These are phyloP conservation scores for Debaryomyces hansenii DNA, from an alignment of 805 yeast genomes.

Conservation along the genomic window DNA sequence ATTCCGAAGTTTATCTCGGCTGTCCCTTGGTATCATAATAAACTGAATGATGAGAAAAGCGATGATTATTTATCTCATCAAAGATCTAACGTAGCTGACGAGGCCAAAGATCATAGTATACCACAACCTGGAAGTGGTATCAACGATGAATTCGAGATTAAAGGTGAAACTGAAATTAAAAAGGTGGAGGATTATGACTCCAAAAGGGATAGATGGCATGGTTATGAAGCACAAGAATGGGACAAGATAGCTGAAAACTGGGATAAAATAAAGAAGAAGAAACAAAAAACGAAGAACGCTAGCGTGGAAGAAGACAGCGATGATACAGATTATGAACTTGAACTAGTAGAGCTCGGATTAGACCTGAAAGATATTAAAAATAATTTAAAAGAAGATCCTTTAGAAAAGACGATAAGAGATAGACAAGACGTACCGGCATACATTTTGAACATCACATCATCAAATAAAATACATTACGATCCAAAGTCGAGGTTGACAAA, in stretches of 20 bases:
- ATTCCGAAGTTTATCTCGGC: conserved; percentile 41
- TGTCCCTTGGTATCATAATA: conserved; percentile 40
- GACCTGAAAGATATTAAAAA: conserved; percentile 20
- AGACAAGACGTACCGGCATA: conserved; percentile 72
- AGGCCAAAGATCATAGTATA: conserved; percentile 45
- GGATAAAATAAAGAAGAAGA: conserved; percentile 32
- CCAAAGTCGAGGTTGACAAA: conserved; percentile 49
- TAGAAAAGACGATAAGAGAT: conserved; percentile 54
- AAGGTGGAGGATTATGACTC: conserved; percentile 55
- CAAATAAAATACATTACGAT: conserved; percentile 46
- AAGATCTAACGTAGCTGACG: conserved; percentile 29
- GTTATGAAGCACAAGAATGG: conserved; percentile 67
- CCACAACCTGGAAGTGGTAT: conserved; percentile 61
- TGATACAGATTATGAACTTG: conserved; percentile 42
- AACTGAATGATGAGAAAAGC: conserved; percentile 34
- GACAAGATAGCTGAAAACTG: conserved; percentile 48
- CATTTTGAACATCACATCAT: conserved; percentile 49
- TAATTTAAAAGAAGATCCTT: conserved; percentile 28
- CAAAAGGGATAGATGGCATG: conserved; percentile 80
- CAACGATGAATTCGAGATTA: conserved; percentile 37
- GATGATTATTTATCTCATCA: conserved; percentile 57
- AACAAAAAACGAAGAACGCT: conserved; percentile 4
- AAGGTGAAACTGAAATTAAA: conserved; percentile 22
- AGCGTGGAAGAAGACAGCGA: conserved; percentile 22
- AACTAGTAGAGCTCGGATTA: conserved; percentile 37